A percentile compares a stretch with the other conserved stretches of the same genome.
Evolutionary conservation across 345 rosid species (phyloP).

Genomic region (Populus simonii): DNA sequence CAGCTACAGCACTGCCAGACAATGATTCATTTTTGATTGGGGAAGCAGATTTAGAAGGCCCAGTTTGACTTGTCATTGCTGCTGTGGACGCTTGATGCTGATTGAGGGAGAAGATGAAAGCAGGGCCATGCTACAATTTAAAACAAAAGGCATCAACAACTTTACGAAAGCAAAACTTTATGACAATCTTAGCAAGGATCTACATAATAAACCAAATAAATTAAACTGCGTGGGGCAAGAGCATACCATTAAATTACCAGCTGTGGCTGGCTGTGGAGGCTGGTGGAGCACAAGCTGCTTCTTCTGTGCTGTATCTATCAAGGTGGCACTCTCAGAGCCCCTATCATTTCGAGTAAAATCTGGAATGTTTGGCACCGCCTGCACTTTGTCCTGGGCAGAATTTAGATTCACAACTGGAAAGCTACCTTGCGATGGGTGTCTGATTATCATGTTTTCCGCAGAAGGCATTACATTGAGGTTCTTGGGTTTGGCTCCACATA

Average conservation of each 20-base stretch:
- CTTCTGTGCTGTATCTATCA: not conserved
- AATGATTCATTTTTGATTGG: conserved; percentile 27
- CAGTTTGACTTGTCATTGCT: conserved; percentile 23
- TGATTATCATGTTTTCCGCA: conserved; percentile 19
- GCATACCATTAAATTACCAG: conserved; percentile 46
- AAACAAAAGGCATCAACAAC: conserved; percentile 1
- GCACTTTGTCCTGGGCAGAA: conserved; percentile 36
- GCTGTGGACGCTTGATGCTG: conserved; percentile 37
- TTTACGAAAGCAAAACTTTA: not conserved
- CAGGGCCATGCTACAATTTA: conserved; percentile 42
- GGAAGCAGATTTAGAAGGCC: conserved; percentile 29
- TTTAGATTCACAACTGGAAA: conserved; percentile 26
- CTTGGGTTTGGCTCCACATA: conserved; percentile 29
- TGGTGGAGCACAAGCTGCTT: conserved; percentile 19
- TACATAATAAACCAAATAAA: not conserved
- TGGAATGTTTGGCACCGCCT: conserved; percentile 13
- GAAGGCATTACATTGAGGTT: conserved; percentile 15
- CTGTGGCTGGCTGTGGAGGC: conserved; percentile 30
- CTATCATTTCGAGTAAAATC: conserved; percentile 23
- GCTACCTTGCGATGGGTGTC: conserved; percentile 22
- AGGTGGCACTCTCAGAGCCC: conserved; percentile 30
- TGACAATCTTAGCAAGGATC: not conserved
- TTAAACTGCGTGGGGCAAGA: not conserved
- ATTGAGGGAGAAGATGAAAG: conserved; percentile 44
- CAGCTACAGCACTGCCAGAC: conserved; percentile 26